Evolutionary conservation across 306 rosid species (phyloP).

Genomic region (Acacia melanoxylon): DNA sequence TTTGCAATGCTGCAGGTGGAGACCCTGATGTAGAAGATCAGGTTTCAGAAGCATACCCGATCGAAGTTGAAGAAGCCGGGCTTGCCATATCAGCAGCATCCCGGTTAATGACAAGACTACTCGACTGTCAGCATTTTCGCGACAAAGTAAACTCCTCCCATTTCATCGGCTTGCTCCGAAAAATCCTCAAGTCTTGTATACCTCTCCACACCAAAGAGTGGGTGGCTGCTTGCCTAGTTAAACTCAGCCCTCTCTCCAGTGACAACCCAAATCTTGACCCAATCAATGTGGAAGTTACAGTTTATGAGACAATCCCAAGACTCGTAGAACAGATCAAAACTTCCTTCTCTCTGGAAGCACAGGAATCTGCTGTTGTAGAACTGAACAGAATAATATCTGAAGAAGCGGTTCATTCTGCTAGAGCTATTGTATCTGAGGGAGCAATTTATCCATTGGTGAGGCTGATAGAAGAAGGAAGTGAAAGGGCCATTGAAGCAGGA

Average conservation of each 20-base stretch:
- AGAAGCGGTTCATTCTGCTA: constrained; percentile 66
- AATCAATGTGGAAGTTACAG: constrained; percentile 70
- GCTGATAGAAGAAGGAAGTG: constrained; percentile 81
- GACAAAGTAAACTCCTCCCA: constrained; percentile 44
- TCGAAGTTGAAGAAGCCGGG: constrained; percentile 87
- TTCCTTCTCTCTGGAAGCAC: constrained; percentile 53
- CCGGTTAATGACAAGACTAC: constrained; percentile 67
- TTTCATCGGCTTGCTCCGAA: constrained; percentile 59
- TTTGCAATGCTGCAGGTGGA: constrained; percentile 29
- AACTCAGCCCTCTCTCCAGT: constrained; percentile 64
- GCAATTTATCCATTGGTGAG: constrained; percentile 64
- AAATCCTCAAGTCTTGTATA: constrained; percentile 63
- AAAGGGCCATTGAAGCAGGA: constrained; percentile 64
- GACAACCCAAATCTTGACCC: constrained; percentile 37
- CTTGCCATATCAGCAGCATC: constrained; percentile 86
- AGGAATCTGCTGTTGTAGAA: constrained; percentile 72
- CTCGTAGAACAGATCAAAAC: constrained; percentile 68
- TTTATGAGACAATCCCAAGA: constrained; percentile 79
- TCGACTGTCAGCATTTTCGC: constrained; percentile 49
- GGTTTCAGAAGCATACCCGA: constrained; percentile 54
- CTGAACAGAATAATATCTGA: constrained; percentile 80
- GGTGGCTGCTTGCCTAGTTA: constrained; percentile 84
- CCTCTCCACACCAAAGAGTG: constrained; percentile 73
- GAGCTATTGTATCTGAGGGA: constrained; percentile 59
- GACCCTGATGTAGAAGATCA: constrained; percentile 62